Evolutionary conservation across 2,329 filamentous ascomycete species (phyloP).

Genomic region (Aspergillus luchuensis): DNA sequence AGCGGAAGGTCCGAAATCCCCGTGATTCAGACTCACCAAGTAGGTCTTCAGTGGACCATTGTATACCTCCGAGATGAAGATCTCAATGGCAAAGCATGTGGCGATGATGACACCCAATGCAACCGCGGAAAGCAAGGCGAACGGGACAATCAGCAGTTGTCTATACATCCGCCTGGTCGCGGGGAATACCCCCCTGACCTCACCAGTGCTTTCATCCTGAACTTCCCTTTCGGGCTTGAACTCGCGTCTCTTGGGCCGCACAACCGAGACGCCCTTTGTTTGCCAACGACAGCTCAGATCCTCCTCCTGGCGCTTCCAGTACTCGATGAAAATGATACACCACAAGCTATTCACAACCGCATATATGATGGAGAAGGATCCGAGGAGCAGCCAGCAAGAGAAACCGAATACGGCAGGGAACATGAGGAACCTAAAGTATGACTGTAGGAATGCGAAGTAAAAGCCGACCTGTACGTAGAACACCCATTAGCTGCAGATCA

Average conservation of each 20-base stretch:
- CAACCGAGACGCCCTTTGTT: slow-evolving; percentile 79
- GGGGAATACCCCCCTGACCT: slow-evolving; percentile 75
- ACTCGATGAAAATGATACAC: slow-evolving; percentile 89
- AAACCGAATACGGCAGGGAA: slow-evolving; percentile 81
- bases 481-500: not conserved
- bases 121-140: slow-evolving; percentile 73
- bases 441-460: slow-evolving; percentile 93
- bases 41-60: slow-evolving; percentile 85
- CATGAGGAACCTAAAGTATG: slow-evolving; percentile 85
- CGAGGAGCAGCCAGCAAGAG: slow-evolving; percentile 77
- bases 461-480: slow-evolving; percentile 67
- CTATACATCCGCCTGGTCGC: slow-evolving; percentile 74
- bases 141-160: slow-evolving; percentile 84
- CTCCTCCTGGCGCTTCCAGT: slow-evolving; percentile 91
- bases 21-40: slow-evolving; percentile 58
- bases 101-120: slow-evolving; percentile 85
- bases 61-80: slow-evolving; percentile 96
- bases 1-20: not conserved
- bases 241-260: slow-evolving; percentile 74
- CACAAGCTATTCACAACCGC: slow-evolving; percentile 83
- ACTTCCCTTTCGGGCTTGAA: slow-evolving; percentile 78
- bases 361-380: slow-evolving; percentile 81
- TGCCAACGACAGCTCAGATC: slow-evolving; percentile 90
- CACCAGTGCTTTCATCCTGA: slow-evolving; percentile 80
- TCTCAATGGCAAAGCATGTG: slow-evolving; percentile 89